Base-by-base conservation (phyloP, 2,329 filamentous ascomycete species). In the Clonostachys rhizophaga region DNA sequence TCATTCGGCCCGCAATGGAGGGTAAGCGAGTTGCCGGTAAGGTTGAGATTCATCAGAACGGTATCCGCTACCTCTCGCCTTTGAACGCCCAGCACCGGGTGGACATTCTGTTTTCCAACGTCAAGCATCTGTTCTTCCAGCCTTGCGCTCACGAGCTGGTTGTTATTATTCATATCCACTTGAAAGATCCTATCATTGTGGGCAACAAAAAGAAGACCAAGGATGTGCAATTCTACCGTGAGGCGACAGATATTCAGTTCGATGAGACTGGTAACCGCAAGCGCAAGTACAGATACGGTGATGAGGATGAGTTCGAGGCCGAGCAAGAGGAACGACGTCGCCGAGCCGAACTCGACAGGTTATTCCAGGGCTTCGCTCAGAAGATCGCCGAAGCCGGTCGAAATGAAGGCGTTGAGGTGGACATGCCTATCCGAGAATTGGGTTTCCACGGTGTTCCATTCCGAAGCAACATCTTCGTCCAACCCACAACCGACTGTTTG, bases 121-220 rank as follows among this genome's bases (percentile, higher is more conserved):
- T 99, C 65, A 95, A 95, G 67, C 94, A 99, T 64, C 78, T 99
- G 4, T 99, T 99, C 76, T 99, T 99, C 76, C 94, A 99, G 67
- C 94, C 95, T 30, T 97, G 91, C 60, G 87, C 91, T 58, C 90
- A 96, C 60, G 94, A 99, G 66, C 74, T 99, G 59, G 95, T 99
- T 55, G 95, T 99, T 55, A 89, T 99, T 58, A 96, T 99, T 56
- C 94, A 99, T 66, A 88, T 99, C 48, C 94, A 99, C 65, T 81
- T 99, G 44, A 96, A 96, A 71, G 95, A 96, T 52, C 94, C 94
- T 4, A 97, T 99, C 64, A 91, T 99, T 67, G 88, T 99, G 52
- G 94, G 94, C 51, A 97, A 96, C 78, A 83, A 86, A 71, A 95
- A 95, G 74, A 99, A 99, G 81, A 95, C 94, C 11, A 96, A 94